Percentiles rank a stretch among this genome's conserved stretches.
Conservation (phyloP, 352 stramenopile genomes). For the Phytophthora cryptogea region DNA sequence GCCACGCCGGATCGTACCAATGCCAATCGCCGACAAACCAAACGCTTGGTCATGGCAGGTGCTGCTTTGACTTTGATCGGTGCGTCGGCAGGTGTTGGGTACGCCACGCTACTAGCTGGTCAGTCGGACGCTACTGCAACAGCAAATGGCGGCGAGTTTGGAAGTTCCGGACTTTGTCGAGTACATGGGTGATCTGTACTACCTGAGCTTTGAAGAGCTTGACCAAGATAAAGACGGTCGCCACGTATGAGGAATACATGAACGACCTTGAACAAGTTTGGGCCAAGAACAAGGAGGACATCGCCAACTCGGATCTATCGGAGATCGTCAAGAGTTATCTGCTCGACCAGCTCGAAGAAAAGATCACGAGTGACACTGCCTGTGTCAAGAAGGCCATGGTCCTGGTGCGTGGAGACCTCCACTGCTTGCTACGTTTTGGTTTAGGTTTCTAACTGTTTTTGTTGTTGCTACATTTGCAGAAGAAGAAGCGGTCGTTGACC, state of each 20-base stretch:
- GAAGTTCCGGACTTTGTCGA: slow-evolving; percentile 38
- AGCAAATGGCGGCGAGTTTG: slow-evolving; percentile 26
- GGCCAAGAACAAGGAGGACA: slow-evolving; percentile 26
- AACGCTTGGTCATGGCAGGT: slow-evolving; percentile 45
- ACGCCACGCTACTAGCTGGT: slow-evolving; percentile 32
- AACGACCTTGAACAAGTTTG: slow-evolving; percentile 32
- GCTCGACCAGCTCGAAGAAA: slow-evolving; percentile 41
- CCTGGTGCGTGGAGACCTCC: slow-evolving; percentile 23
- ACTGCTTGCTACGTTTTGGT: background rate
- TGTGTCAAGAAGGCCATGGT: slow-evolving; percentile 52
- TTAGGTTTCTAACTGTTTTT: background rate
- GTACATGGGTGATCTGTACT: slow-evolving; percentile 41
- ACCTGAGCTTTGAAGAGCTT: slow-evolving; percentile 42
- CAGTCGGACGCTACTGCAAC: slow-evolving; percentile 4
- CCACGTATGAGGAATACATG: slow-evolving; percentile 47
- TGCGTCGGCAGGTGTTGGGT: slow-evolving; percentile 45
- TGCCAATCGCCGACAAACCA: slow-evolving; percentile 46
- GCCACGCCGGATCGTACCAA: slow-evolving; percentile 45
- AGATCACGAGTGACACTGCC: slow-evolving; percentile 37
- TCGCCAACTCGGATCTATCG: slow-evolving; percentile 36
- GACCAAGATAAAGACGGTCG: slow-evolving; percentile 42
- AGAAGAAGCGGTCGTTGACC: slow-evolving; percentile 31
- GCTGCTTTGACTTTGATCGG: slow-evolving; percentile 46
- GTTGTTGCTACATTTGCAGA: slow-evolving; percentile 22
- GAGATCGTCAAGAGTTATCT: slow-evolving; percentile 44